A percentile compares a stretch with the other conserved stretches of the same genome.
Evolutionary conservation across 495 filamentous ascomycete species (phyloP).

Genomic region (Glutinoglossum americanum): DNA sequence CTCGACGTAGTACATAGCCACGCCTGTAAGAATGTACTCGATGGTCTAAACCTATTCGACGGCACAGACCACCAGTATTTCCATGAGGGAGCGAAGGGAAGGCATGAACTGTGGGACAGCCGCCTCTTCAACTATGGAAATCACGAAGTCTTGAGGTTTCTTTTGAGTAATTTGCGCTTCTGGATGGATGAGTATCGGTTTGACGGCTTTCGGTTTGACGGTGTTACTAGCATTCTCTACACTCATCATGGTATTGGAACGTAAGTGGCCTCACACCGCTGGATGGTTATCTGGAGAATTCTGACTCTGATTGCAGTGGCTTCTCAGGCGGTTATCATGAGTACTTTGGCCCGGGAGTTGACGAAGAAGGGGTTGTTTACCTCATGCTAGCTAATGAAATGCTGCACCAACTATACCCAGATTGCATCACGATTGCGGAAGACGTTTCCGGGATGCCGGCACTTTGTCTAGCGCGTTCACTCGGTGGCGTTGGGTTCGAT

Average conservation of each 20-base stretch:
- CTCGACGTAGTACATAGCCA: constrained; percentile 96
- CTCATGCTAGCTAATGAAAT: constrained; percentile 93
- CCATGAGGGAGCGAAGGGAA: constrained; percentile 62
- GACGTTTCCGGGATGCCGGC: constrained; percentile 98
- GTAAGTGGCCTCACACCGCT: constrained; percentile 32
- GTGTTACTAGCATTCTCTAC: constrained; percentile 97
- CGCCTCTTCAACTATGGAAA: constrained; percentile 90
- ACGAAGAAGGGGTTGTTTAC: constrained; percentile 89
- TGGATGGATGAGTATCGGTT: constrained; percentile 99
- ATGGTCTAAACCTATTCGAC: constrained; percentile 89
- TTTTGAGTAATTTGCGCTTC: constrained; percentile 87
- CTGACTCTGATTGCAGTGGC: constrained; percentile 30
- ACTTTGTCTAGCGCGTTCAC: constrained; percentile 59
- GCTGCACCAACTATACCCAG: constrained; percentile 73
- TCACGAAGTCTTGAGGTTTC: constrained; percentile 84
- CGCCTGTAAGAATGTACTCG: constrained; percentile 87
- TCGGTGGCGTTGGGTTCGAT: constrained; percentile 90
- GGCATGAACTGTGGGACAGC: constrained; percentile 87
- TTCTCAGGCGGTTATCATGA: constrained; percentile 98
- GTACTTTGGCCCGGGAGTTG: constrained; percentile 84
- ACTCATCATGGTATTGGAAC: constrained; percentile 91
- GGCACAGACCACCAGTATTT: constrained; percentile 90
- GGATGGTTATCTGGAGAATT: neutral
- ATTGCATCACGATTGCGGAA: constrained; percentile 78
- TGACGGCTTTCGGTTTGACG: constrained; percentile 94